phyloP scores from a whole-genome alignment of 108 stramenopile genomes.

The Epithemia pelagica region DNA sequence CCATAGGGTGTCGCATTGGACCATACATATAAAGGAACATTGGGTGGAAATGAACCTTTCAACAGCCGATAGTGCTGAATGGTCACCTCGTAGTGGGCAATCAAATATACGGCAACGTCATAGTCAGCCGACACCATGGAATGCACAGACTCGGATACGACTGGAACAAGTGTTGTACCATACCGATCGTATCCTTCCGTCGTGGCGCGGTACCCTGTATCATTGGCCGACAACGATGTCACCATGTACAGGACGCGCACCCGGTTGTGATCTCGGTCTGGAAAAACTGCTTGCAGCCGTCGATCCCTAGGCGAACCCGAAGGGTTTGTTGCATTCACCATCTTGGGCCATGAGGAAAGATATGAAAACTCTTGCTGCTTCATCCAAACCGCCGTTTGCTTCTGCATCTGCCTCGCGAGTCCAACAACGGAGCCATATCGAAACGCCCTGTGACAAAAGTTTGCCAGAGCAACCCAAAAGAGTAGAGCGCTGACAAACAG shows the following conservation, averaged over 20 bases:
- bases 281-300: too few relatives aligned
- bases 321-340: too few relatives aligned
- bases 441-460: neutral
- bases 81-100: constrained; percentile 26
- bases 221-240: constrained; percentile 52
- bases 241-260: constrained; percentile 40
- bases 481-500: neutral
- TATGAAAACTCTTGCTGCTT: too few relatives aligned
- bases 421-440: too few relatives aligned
- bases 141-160: constrained; percentile 43
- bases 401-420: too few relatives aligned
- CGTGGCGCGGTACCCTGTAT: constrained; percentile 49
- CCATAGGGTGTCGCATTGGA: constrained; percentile 55
- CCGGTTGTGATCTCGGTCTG: too few relatives aligned
- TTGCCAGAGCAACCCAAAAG: neutral
- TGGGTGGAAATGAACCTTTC: constrained; percentile 33
- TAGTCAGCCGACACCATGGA: constrained; percentile 47
- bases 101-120: constrained; percentile 49
- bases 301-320: too few relatives aligned
- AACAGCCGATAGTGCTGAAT: constrained; percentile 29
- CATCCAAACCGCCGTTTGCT: too few relatives aligned
- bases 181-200: constrained; percentile 46
- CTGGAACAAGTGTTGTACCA: constrained; percentile 49
- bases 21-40: constrained; percentile 58
- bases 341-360: too few relatives aligned